These are phyloP conservation scores for Colletotrichum gigasporum DNA, from an alignment of 2,329 filamentous ascomycete species.

Conservation along the genomic window DNA sequence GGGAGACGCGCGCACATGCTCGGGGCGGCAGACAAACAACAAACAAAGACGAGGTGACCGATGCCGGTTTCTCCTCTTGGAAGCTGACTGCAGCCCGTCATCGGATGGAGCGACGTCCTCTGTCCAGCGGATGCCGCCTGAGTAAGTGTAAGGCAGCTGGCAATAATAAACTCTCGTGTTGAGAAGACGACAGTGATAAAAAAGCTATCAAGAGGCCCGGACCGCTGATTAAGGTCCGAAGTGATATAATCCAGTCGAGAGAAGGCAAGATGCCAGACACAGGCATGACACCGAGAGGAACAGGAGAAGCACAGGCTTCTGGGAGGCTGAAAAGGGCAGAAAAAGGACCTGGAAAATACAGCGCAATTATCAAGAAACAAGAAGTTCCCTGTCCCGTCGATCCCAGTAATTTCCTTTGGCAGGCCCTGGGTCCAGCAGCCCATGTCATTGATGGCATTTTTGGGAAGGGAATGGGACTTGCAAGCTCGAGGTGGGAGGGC, in stretches of 20 bases:
- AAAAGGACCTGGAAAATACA: constrained; percentile 2
- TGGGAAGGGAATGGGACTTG: not conserved
- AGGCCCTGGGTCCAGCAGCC: not conserved
- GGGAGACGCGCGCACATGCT: constrained; percentile 17
- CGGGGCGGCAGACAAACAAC: constrained; percentile 13
- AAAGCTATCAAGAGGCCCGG: not conserved
- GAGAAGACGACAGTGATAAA: not conserved
- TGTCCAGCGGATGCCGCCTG: too few species aligned
- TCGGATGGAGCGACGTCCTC: too few species aligned
- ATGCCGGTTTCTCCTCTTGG: not conserved
- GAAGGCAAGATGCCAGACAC: not conserved
- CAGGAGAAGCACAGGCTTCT: constrained; percentile 16
- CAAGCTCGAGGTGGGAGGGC: not conserved
- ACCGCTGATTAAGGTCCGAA: not conserved
- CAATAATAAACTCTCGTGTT: not conserved
- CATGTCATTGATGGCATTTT: constrained; percentile 21
- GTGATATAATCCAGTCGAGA: not conserved
- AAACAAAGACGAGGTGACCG: not conserved
- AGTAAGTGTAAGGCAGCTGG: too few species aligned
- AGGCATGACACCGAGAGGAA: not conserved
- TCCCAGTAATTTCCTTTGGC: constrained; percentile 28
- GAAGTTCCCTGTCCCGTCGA: constrained; percentile 23
- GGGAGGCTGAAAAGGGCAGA: constrained; percentile 12
- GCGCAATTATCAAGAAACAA: constrained; percentile 28
- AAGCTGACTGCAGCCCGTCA: not conserved